A percentile compares a stretch with the other conserved stretches of the same genome.
phyloP scores from a whole-genome alignment of 345 rosid genomes.

The Bruguiera sexangula region DNA sequence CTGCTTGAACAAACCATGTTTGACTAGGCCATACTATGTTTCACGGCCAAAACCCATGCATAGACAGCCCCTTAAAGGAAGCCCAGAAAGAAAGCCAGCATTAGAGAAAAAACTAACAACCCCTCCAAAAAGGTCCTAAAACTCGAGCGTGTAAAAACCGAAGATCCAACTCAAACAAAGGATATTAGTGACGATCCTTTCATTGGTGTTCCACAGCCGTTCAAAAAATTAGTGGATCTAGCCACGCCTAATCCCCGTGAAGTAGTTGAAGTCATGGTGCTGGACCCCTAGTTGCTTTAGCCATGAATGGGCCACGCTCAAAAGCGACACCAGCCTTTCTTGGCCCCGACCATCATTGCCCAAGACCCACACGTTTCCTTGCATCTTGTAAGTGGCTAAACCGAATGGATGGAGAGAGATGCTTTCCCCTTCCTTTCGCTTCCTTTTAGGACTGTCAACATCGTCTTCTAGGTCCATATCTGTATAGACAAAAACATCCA shows the following conservation, averaged over 20 bases:
- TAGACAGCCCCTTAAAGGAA: neutral
- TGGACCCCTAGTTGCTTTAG: slow-evolving; percentile 91
- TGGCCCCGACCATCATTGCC: slow-evolving; percentile 78
- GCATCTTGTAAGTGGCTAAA: slow-evolving; percentile 97
- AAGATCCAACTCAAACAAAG: slow-evolving; percentile 11
- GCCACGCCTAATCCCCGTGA: slow-evolving; percentile 68
- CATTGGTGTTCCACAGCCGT: slow-evolving; percentile 3
- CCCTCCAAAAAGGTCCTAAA: slow-evolving; percentile 4
- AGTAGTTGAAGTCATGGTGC: slow-evolving; percentile 96
- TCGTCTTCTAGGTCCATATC: slow-evolving; percentile 81
- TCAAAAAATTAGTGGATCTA: slow-evolving; percentile 18
- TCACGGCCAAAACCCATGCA: slow-evolving; percentile 6
- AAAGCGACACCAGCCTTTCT: slow-evolving; percentile 68
- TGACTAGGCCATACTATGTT: slow-evolving; percentile 11
- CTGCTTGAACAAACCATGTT: slow-evolving; percentile 1
- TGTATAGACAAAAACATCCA: slow-evolving; percentile 6
- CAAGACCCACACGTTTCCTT: slow-evolving; percentile 86
- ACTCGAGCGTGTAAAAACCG: neutral
- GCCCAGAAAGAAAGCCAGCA: slow-evolving; percentile 1
- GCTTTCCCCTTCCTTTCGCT: slow-evolving; percentile 64
- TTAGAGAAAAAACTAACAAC: slow-evolving; percentile 16
- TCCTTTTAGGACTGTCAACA: slow-evolving; percentile 34
- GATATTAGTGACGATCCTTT: slow-evolving; percentile 13
- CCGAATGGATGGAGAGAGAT: slow-evolving; percentile 81
- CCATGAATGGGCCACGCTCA: slow-evolving; percentile 98